Base-by-base conservation (phyloP, 257 asterid species). In the Nyctanthes arbortristis region DNA sequence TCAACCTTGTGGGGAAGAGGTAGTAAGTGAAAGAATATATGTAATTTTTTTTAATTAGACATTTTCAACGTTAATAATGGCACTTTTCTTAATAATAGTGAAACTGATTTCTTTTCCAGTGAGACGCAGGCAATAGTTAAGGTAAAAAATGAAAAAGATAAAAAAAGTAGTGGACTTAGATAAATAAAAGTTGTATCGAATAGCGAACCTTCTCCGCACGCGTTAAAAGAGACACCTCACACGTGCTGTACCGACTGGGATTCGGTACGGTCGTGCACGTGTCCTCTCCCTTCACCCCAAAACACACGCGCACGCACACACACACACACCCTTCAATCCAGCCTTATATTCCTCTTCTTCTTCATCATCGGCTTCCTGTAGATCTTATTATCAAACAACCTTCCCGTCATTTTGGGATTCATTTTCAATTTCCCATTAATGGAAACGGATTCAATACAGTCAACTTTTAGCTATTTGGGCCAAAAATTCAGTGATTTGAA, bases 251-350 rank as follows among this genome's bases (percentile, higher is more conserved):
- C 22, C 78, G 67, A 78, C 80, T 76, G 70, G 76, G 89, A 84
- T 88, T 75, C 82, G 73, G 79, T 74, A 77, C 80, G 81, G 81
- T 61, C 60, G 49, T 68, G 86, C 94, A 92, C 96, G 94, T 92
- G 96, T 80, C 78, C 63, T 6, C 30, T 32, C 72, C 5, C 47
- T 39, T 63, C 61, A 60, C 73, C 4, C 60, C 52, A 31, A 32
- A 8, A 60, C 11, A n/a, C n/a, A n/a, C 28, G 3, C 66, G 47
- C 78, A 5, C 34, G 20, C 68, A 68, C 69, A 64, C n/a, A 27
- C 63, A 9, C 61, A 22, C 72, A n/a, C n/a, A n/a, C n/a, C n/a
- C n/a, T n/a, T n/a, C 36, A 18, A 60, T 61, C 80, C 81, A 72
- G 66, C 68, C 70, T 74, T 75, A 74, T 74, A 77, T 74, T 74